phyloP scores from a whole-genome alignment of 176 grass and related monocot genomes.

The Poa pratensis region DNA sequence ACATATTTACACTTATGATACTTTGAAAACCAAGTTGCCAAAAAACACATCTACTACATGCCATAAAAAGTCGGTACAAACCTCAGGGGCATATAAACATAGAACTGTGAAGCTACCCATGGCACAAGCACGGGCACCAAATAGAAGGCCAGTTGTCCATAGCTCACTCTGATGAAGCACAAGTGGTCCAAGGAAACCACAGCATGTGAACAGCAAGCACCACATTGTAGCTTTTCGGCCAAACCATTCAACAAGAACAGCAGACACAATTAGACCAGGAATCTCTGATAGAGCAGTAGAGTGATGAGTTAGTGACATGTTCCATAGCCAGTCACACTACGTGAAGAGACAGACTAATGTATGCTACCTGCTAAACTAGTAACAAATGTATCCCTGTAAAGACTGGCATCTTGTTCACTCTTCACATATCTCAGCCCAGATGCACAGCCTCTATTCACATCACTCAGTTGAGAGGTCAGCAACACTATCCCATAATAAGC shows the following conservation, averaged over 20 bases:
- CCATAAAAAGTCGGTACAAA: slow-evolving; percentile 20
- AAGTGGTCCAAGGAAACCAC: slow-evolving; percentile 70
- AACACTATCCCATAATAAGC: slow-evolving; percentile 84
- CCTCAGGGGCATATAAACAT: slow-evolving; percentile 79
- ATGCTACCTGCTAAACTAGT: slow-evolving; percentile 74
- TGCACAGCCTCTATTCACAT: slow-evolving; percentile 53
- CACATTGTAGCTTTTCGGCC: slow-evolving; percentile 81
- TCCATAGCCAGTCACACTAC: background rate
- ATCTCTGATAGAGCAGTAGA: slow-evolving; percentile 52
- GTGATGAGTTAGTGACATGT: slow-evolving; percentile 18
- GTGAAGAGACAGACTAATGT: background rate
- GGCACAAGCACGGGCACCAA: slow-evolving; percentile 74
- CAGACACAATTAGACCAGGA: slow-evolving; percentile 71
- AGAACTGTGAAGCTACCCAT: slow-evolving; percentile 65
- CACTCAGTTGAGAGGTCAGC: slow-evolving; percentile 63
- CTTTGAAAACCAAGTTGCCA: background rate
- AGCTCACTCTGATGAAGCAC: slow-evolving; percentile 62
- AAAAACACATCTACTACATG: background rate
- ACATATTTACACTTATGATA: slow-evolving; percentile 7
- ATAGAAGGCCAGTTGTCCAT: slow-evolving; percentile 67
- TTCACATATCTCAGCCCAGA: slow-evolving; percentile 33
- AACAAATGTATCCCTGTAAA: slow-evolving; percentile 83
- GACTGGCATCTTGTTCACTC: slow-evolving; percentile 18
- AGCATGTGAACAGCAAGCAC: slow-evolving; percentile 65
- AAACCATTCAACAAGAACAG: slow-evolving; percentile 63